These are phyloP conservation scores for Ciborinia camelliae DNA, from an alignment of 2,329 filamentous ascomycete genomes.

Conservation along the genomic window DNA sequence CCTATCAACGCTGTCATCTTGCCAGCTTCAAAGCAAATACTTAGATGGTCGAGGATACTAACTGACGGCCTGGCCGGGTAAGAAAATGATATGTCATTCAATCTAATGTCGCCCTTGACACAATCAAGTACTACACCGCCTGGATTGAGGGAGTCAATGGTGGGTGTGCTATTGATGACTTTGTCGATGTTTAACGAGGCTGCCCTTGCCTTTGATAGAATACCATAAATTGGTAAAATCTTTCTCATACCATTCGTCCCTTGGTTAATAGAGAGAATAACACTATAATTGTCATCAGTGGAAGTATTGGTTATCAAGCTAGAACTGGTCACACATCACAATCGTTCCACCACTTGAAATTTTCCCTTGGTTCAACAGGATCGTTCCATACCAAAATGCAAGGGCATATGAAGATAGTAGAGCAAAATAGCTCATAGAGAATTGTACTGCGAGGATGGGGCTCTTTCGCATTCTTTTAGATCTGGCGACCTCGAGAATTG, in stretches of 20 bases:
- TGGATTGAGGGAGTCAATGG: background rate
- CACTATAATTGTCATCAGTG: background rate
- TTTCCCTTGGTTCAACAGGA: constrained; percentile 5
- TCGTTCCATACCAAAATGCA: constrained; percentile 22
- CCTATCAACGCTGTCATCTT: constrained; percentile 41
- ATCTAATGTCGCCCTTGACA: constrained; percentile 45
- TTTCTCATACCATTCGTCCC: constrained; percentile 11
- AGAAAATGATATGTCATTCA: constrained; percentile 18
- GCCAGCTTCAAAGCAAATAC: constrained; percentile 40
- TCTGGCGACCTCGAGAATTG: background rate
- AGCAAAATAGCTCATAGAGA: constrained; percentile 11
- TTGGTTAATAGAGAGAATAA: constrained; percentile 9
- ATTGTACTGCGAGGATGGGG: constrained; percentile 14
- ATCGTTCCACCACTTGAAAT: constrained; percentile 8
- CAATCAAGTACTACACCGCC: constrained; percentile 42
- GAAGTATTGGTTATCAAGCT: background rate
- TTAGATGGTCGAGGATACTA: constrained; percentile 40
- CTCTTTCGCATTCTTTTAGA: constrained; percentile 4
- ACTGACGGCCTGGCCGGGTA: constrained; percentile 35
- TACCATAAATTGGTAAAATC: background rate
- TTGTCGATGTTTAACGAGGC: background rate
- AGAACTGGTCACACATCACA: background rate
- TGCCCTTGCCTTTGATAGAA: constrained; percentile 6
- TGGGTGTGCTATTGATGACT: background rate
- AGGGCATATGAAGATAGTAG: constrained; percentile 17